Base-by-base conservation (phyloP, 2,329 filamentous ascomycete genomes). In the Hypoxylon sp. region DNA sequence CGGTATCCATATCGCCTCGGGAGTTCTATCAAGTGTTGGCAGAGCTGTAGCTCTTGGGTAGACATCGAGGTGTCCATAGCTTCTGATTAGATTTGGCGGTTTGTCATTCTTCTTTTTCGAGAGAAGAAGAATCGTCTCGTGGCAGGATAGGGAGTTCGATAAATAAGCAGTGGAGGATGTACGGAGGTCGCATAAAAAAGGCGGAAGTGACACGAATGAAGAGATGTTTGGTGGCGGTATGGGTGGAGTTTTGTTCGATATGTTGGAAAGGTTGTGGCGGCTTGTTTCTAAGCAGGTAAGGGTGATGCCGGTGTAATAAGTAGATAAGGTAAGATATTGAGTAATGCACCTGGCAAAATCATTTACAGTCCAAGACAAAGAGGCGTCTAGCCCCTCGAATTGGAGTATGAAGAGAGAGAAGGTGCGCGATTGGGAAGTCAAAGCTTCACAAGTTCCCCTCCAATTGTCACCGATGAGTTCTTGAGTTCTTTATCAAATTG, bases 31-130 rank as follows among this genome's bases (percentile, higher is more conserved):
- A 99, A 82, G 66, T 90, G 85, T 70, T 89, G 83, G 71, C 89
- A 92, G 73, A 97, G 89, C 77, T 88, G 86, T 74, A 82, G 86
- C 79, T 96, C 91, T 69, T 85, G 83, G 12, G 82, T 85, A 58
- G 82, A 80, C 75, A 85, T 79, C 44, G 71, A 59, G 57, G 73
- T 64, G 57, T 80, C 79, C 81, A 84, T 85, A 17, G 58, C 65
- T n/a, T n/a, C n/a, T n/a, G n/a, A n/a, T n/a, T 51, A 50, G 34
- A 13, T 23, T 37, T 23, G 26, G 37, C 38, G 56, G 49, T 42
- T 13, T 36, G 59, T 44, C 63, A 67, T 66, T 41, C 36, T 64
- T 51, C 12, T n/a, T 29, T 43, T 23, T n/a, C n/a, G n/a, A 7
- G 29, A 21, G 19, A 32, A 31, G 11, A 19, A 12, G 23, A 9